phyloP scores from a whole-genome alignment of 139 green algal species.

The Edaphochlamys debaryana region DNA sequence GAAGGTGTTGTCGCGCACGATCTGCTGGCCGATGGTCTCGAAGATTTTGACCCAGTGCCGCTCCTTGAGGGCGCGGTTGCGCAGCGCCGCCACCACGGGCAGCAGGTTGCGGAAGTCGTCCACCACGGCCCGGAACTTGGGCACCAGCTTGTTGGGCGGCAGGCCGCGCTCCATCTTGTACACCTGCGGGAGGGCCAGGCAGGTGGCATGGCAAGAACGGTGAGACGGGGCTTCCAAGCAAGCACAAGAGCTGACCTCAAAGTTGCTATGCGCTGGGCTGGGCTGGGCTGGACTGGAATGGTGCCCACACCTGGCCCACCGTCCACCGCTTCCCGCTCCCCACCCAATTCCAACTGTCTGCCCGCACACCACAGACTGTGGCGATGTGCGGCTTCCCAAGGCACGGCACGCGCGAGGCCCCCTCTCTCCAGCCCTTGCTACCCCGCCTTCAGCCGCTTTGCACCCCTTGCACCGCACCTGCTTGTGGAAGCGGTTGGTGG shows the following conservation, averaged over 20 bases:
- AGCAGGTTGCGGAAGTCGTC: slow-evolving; percentile 72
- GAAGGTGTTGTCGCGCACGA: slow-evolving; percentile 61
- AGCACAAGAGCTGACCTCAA: no score
- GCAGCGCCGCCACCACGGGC: slow-evolving; percentile 63
- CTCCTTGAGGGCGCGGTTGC: slow-evolving; percentile 74
- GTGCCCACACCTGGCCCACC: not conserved
- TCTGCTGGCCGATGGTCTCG: slow-evolving; percentile 60
- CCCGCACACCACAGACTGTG: no score
- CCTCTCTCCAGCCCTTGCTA: no score
- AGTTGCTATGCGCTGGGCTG: no score
- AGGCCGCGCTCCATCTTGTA: slow-evolving; percentile 79
- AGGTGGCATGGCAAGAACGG: no score
- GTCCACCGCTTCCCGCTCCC: no score
- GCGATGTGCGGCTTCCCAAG: no score
- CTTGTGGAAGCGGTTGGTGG: slow-evolving; percentile 62
- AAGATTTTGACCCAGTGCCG: slow-evolving; percentile 84
- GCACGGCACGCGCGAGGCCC: no score
- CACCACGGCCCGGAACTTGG: slow-evolving; percentile 65
- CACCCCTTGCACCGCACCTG: not conserved
- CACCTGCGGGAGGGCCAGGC: slow-evolving; percentile 6
- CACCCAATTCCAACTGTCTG: no score
- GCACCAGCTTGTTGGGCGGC: slow-evolving; percentile 79
- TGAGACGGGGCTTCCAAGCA: no score
- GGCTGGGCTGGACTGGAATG: no score
- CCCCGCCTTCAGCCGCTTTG: no score